A percentile compares a stretch with the other conserved stretches of the same genome.
phyloP scores from a whole-genome alignment of 176 grass and related monocot genomes.

The Dendrocalamus sinicus region DNA sequence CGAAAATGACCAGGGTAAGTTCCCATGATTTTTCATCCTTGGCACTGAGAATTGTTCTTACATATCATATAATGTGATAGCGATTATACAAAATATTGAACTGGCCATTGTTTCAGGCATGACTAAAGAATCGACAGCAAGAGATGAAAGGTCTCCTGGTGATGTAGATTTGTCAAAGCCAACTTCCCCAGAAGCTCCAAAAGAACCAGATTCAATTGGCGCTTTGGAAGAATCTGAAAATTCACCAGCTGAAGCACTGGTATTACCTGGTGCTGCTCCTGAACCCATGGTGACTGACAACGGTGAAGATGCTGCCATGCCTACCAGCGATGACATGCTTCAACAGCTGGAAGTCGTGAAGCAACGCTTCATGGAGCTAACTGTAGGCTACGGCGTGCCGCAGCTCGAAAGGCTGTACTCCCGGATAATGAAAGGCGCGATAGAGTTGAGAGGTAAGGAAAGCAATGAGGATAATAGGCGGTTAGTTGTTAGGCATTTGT shows the following conservation, averaged over 20 bases:
- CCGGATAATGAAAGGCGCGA: conserved; percentile 64
- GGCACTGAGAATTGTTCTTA: not conserved
- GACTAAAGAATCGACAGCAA: conserved; percentile 54
- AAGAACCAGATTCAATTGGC: conserved; percentile 64
- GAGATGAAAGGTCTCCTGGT: conserved; percentile 47
- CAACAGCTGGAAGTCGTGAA: conserved; percentile 59
- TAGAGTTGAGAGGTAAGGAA: conserved; percentile 60
- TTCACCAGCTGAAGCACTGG: conserved; percentile 38
- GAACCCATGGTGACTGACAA: conserved; percentile 49
- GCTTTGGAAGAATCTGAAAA: conserved; percentile 41
- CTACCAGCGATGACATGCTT: conserved; percentile 43
- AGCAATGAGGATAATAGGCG: conserved; percentile 59
- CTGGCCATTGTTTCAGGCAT: conserved; percentile 45
- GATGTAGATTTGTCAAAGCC: conserved; percentile 68
- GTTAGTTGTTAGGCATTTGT: conserved; percentile 84
- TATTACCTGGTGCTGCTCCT: conserved; percentile 44
- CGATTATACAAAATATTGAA: not conserved
- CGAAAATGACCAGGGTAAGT: conserved; percentile 71
- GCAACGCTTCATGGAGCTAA: conserved; percentile 67
- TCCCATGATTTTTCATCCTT: conserved; percentile 30
- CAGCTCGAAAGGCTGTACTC: conserved; percentile 90
- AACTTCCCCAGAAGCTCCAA: conserved; percentile 39
- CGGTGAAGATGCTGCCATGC: conserved; percentile 11
- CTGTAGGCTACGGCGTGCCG: conserved; percentile 65
- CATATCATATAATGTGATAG: not conserved